Conservation (phyloP, 2,329 filamentous ascomycete species). For the Hymenoscyphus occultus region DNA sequence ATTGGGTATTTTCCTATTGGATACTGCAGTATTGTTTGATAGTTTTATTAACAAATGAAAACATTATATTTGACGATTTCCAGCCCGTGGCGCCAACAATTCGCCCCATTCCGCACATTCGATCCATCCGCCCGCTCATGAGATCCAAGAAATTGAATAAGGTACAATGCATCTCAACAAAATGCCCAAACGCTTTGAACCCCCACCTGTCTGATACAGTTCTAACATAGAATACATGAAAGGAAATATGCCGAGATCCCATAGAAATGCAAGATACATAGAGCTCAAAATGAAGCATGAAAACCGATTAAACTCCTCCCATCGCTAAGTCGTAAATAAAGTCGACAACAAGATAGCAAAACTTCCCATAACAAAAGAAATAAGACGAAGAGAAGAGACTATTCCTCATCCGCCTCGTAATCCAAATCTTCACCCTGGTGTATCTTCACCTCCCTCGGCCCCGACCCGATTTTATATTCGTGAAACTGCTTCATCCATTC, state of each 20-base stretch:
- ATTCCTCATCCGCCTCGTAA: constrained; percentile 4
- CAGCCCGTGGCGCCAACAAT: too few species aligned
- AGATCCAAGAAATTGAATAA: too few species aligned
- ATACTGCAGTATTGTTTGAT: too few species aligned
- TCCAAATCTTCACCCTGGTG: constrained; percentile 1
- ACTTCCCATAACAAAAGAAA: background rate
- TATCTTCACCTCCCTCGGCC: constrained; percentile 10
- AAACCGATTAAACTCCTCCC: background rate
- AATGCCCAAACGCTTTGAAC: too few species aligned
- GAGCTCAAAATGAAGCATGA: background rate
- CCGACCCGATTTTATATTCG: background rate
- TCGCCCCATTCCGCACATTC: too few species aligned
- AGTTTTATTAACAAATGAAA: too few species aligned
- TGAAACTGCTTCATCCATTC: constrained; percentile 14
- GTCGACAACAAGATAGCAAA: background rate
- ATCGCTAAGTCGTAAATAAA: background rate
- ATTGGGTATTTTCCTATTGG: too few species aligned
- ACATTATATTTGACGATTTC: too few species aligned
- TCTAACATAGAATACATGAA: background rate
- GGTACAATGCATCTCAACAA: too few species aligned
- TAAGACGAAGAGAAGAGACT: background rate
- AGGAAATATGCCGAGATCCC: background rate
- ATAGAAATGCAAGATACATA: background rate
- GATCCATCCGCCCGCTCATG: too few species aligned
- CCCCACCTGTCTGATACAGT: background rate